phyloP scores from a whole-genome alignment of 2,329 filamentous ascomycete genomes.

The Orbilia brochopaga region DNA sequence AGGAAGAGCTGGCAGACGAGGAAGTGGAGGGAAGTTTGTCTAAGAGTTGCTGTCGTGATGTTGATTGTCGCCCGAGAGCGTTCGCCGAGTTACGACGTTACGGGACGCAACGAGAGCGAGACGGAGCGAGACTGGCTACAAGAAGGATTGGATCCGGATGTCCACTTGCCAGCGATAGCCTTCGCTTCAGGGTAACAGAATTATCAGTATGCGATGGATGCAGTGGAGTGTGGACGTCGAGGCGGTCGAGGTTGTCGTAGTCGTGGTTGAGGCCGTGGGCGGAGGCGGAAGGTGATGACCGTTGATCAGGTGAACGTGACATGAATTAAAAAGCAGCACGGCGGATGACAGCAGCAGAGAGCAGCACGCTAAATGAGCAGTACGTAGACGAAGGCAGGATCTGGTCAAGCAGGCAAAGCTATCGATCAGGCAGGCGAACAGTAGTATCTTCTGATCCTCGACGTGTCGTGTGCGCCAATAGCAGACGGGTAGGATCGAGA shows the following conservation, averaged over 20 bases:
- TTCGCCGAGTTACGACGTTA: neutral
- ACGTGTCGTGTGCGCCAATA: neutral
- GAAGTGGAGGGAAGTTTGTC: neutral
- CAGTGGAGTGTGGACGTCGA: neutral
- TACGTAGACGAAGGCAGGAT: neutral
- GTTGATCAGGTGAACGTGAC: constrained; percentile 3
- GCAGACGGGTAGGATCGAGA: neutral
- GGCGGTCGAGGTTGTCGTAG: neutral
- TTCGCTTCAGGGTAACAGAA: neutral
- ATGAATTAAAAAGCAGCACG: neutral
- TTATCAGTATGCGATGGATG: neutral
- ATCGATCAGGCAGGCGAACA: neutral
- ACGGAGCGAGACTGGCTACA: neutral
- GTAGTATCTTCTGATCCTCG: neutral
- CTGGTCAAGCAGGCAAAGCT: neutral
- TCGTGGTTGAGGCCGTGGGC: neutral
- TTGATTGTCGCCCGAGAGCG: neutral
- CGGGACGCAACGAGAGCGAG: neutral
- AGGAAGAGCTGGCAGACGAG: neutral
- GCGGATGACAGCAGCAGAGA: neutral
- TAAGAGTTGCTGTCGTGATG: no score
- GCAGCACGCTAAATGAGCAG: neutral
- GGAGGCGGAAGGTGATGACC: neutral
- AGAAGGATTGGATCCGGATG: neutral
- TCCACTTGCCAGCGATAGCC: neutral